Evolutionary conservation across 306 rosid species (phyloP), one percentile per base, ranked within the genome.

Genomic region (Crotalaria pallida): DNA sequence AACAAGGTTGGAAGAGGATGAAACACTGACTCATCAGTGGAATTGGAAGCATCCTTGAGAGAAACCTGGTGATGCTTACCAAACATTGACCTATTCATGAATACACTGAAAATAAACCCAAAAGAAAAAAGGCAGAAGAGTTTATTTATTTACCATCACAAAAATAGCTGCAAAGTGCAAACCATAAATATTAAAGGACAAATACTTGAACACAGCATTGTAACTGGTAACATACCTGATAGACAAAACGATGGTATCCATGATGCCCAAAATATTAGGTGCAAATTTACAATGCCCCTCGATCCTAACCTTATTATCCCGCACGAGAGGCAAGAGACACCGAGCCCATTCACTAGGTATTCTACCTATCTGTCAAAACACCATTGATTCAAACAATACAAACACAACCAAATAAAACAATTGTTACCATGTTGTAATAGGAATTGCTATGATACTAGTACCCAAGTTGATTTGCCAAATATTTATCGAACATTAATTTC

Each of bases 291-390:
- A 90, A 38, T 45, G 78, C 18, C 98, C 97, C 45, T 88, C 92
- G 40, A 88, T 76, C 76, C 74, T 87, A 26, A 90, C 85, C 77
- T 90, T 88, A 45, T 61, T 78, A 78, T 90, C 96, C 66, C 94
- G 75, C 84, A 93, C 94, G 26, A 90, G 86, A 6, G 97, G 96
- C 81, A 90, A 85, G 22, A 93, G 79, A 79, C 98, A 88, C 70
- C 97, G 84, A 65, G 90, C 97, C 98, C 98, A 93, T 80, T 90
- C 98, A 8, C 90, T 93, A 0, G 98, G 98, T 81, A 93, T 93
- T 77, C 98, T 73, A 71, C 98, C 98, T 74, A 90, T 85, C 98
- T 93, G 84, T 69, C 77, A 72, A 44, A 81, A 41, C 1, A 3
- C 70, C 74, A 72, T 52, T 48, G 58, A 51, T 56, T n/a, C 12